Conservation (phyloP, 108 stramenopile species). For the Schizochytrium sp. region DNA sequence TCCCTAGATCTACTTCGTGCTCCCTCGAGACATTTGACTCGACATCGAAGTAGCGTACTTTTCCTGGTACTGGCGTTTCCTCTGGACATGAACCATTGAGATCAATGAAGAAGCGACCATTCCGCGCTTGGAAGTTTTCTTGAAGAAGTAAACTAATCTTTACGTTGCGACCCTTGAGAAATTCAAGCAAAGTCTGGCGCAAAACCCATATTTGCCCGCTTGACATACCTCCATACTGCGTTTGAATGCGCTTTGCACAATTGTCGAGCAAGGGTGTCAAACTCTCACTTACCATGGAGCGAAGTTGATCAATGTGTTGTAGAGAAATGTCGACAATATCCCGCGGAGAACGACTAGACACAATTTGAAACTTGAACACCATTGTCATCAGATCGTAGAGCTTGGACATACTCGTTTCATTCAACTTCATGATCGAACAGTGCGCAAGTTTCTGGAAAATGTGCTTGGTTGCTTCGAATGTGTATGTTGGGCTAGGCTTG, state of each 20-base stretch:
- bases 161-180: slow-evolving; percentile 37
- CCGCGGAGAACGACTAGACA: slow-evolving; percentile 68
- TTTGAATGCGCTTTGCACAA: not conserved
- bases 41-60: slow-evolving; percentile 18
- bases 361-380: slow-evolving; percentile 78
- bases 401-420: slow-evolving; percentile 77
- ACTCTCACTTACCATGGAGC: slow-evolving; percentile 57
- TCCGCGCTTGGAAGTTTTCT: slow-evolving; percentile 1
- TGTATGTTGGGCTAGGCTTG: slow-evolving; percentile 76
- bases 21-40: not conserved
- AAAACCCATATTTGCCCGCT: slow-evolving; percentile 9
- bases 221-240: not conserved
- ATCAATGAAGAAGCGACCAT: slow-evolving; percentile 6
- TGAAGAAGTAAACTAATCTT: slow-evolving; percentile 42
- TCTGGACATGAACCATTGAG: slow-evolving; percentile 20
- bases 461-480: slow-evolving; percentile 65
- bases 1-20: not conserved
- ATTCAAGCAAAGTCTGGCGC: slow-evolving; percentile 46
- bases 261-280: not conserved
- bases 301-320: slow-evolving; percentile 69
- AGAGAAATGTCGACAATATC: slow-evolving; percentile 72
- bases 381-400: slow-evolving; percentile 81
- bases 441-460: slow-evolving; percentile 77
- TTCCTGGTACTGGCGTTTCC: slow-evolving; percentile 33
- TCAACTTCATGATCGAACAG: slow-evolving; percentile 78